phyloP scores from a whole-genome alignment of 108 stramenopile genomes.

The Cyclotella atomus region DNA sequence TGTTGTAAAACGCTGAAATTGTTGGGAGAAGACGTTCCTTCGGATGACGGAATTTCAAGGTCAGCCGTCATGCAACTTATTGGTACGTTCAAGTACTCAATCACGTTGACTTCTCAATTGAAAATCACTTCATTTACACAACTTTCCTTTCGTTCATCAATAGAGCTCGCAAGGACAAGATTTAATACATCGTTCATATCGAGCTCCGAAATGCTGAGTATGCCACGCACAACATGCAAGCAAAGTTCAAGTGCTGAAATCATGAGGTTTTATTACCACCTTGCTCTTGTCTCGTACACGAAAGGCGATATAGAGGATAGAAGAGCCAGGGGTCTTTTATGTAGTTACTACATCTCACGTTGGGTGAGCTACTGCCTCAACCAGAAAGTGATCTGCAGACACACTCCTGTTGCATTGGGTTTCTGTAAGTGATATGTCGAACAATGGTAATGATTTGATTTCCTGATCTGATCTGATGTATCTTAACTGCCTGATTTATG shows the following conservation, averaged over 20 bases:
- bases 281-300: slow-evolving; percentile 2
- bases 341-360: slow-evolving; percentile 1
- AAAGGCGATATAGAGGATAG: neutral
- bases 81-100: no score
- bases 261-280: slow-evolving; percentile 32
- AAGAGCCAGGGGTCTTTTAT: neutral
- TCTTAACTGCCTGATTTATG: neutral
- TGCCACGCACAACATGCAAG: slow-evolving; percentile 16
- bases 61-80: neutral
- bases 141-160: no score
- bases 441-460: neutral
- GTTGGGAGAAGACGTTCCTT: slow-evolving; percentile 37
- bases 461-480: neutral
- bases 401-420: slow-evolving; percentile 22
- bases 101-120: no score
- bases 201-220: slow-evolving; percentile 6
- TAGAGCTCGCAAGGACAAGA: slow-evolving; percentile 11
- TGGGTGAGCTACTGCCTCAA: slow-evolving; percentile 12
- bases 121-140: no score
- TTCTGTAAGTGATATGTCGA: neutral
- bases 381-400: slow-evolving; percentile 19
- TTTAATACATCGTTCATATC: neutral
- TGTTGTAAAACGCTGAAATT: slow-evolving; percentile 32
- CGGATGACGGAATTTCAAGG: neutral
- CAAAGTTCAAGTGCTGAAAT: neutral